Evolutionary conservation across 768 basidiomycete genomes (phyloP), one percentile per base, ranked within the genome.

Genomic region (Mycena capillaripes): DNA sequence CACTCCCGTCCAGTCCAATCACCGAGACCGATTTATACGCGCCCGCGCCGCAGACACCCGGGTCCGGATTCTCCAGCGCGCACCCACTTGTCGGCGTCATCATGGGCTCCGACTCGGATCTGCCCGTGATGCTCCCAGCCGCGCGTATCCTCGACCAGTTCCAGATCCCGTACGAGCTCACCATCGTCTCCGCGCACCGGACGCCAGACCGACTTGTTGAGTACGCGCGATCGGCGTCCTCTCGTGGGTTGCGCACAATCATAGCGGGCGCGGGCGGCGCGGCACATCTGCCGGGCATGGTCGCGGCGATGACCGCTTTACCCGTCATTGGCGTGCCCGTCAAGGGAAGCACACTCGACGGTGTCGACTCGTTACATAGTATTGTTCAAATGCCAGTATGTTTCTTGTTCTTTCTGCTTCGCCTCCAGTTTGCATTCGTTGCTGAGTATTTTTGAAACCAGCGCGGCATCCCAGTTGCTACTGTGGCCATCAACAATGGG

Each of bases 191-290:
- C 11, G 98, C 98, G 2, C 98, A 99, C 76, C 91, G 98, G 3
- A 99, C 98, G 3, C 97, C 97, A 0, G 92, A 94, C 69, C 83
- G 97, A 3, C 86, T 99, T 78, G 89, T 94, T 25, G 87, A 91
- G 70, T 98, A 97, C 73, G 93, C 98, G 2, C 86, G 91, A 53
- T 87, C 89, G 11, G 97, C 97, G 0, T 86, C 88, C 1, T 80
- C 86, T 21, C 85, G 93, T 6, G 94, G 94, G 3, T 75, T 94
- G 48, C 83, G 93, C 55, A 89, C 88, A 5, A 90, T 99, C 81
- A 93, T 99, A 50, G 97, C 97, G 2, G 97, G 97, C 8, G 98
- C 98, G 8, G 98, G 98, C n/a, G 98, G 98, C 0, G 97, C 98
- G 1, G 98, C 97, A 6, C 98, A 99, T 84, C 84, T 99, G 2